Evolutionary conservation across 805 yeast genomes (phyloP).

Genomic region (Kluyveromyces starmeri): DNA sequence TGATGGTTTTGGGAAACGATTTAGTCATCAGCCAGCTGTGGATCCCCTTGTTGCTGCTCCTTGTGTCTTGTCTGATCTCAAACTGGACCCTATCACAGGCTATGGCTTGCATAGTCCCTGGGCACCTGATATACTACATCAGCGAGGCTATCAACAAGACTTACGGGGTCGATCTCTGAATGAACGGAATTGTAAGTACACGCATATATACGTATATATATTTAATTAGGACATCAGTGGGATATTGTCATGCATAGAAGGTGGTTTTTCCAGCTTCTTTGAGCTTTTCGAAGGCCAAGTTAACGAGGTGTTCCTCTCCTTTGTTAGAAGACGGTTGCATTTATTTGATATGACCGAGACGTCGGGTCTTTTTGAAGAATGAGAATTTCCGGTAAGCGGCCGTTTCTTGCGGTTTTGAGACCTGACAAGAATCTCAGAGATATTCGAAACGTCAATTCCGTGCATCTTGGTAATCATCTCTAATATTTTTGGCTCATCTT

Average conservation of each 20-base stretch:
- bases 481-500: constrained; percentile 5
- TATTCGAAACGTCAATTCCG: constrained; percentile 17
- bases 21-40: constrained; percentile 9
- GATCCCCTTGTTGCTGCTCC: neutral
- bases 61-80: constrained; percentile 13
- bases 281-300: constrained; percentile 19
- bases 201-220: neutral
- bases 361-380: constrained; percentile 12
- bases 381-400: constrained; percentile 8
- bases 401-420: constrained; percentile 3
- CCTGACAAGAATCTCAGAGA: constrained; percentile 11
- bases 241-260: constrained; percentile 11
- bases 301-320: constrained; percentile 14
- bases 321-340: constrained; percentile 16
- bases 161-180: constrained; percentile 21
- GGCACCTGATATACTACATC: constrained; percentile 21
- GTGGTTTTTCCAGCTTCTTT: neutral
- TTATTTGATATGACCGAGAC: constrained; percentile 17
- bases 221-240: constrained; percentile 8
- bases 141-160: constrained; percentile 20
- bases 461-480: constrained; percentile 15
- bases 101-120: constrained; percentile 23
- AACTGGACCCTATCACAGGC: constrained; percentile 14
- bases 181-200: neutral
- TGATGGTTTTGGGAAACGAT: neutral